These are phyloP conservation scores for Dictyostelium purpureum DNA, from an alignment of 78 protist genomes.

Conservation along the genomic window DNA sequence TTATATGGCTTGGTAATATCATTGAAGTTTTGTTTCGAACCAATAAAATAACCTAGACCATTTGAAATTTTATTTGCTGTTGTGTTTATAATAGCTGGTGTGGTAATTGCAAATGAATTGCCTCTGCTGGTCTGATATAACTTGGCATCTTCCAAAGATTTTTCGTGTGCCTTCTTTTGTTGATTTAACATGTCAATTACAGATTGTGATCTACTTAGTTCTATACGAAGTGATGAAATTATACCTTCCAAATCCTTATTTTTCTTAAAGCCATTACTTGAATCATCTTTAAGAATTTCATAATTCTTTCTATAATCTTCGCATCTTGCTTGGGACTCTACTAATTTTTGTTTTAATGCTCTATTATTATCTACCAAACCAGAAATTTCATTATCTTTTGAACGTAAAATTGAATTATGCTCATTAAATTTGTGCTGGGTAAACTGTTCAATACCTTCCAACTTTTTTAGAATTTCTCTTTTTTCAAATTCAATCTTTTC, in stretches of 20 bases:
- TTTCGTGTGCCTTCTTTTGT: conserved; percentile 19
- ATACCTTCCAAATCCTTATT: conserved; percentile 33
- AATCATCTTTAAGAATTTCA: neutral
- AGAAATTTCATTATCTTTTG: neutral
- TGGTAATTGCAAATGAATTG: neutral
- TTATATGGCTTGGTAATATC: conserved; percentile 22
- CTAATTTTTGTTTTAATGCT: neutral
- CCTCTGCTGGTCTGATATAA: neutral
- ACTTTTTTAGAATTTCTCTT: neutral
- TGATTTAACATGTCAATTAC: neutral
- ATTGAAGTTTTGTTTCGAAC: neutral
- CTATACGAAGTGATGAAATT: conserved; percentile 10
- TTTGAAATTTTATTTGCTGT: neutral
- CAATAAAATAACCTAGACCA: neutral
- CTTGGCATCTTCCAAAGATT: conserved; percentile 27
- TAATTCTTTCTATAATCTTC: neutral
- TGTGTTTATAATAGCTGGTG: neutral
- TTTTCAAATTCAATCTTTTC: neutral
- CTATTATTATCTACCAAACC: neutral
- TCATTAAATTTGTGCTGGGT: neutral
- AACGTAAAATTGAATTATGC: neutral
- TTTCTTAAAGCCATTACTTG: neutral
- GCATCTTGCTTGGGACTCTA: neutral
- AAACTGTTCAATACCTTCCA: neutral
- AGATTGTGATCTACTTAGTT: neutral